Base-by-base conservation (phyloP, 2,329 filamentous ascomycete genomes). In the Pseudofabraea citricarpa region DNA sequence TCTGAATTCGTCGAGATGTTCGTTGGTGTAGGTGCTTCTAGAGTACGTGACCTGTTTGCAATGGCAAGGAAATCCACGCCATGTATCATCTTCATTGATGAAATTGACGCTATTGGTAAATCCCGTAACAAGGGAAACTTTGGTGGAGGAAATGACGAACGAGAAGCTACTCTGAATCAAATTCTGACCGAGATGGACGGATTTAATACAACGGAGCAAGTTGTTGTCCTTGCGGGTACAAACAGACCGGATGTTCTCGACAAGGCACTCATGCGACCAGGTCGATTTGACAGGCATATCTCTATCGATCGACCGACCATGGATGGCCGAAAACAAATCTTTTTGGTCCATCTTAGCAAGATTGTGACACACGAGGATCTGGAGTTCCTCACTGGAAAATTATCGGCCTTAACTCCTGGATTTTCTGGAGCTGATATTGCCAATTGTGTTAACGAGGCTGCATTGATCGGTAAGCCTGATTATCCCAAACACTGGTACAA, bases 1-100 rank as follows among this genome's bases (percentile, higher is more conserved):
- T 98, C 93, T 38, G 93, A 98, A 64, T 98, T 98, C 62, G 91
- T 98, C 23, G 93, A 98, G 70, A 98, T 98, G 91, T 98, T 98
- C 63, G 93, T 98, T 40, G 93, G 93, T 79, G 93, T 98, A 47
- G 93, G 93, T 66, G 88, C 93, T 16, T 97, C 91, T 22, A 81
- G 93, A 67, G 93, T 98, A 40, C 83, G 93, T 57, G 93, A 98
- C 65, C 72, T 98, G 41, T 98, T 98, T 60, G 83, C 89, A 45
- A 95, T 88, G 56, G 93, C 93, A 15, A 82, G 93, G 46, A 97
- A 97, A 74, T 95, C 88, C 67, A 87, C 93, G 0, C 93, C 93
- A 3, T 98, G 93, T 69, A 98, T 98, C 67, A 94, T 98, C 66
- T 98, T 98, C 73, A 97, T 98, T 54, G 93, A 98, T 62, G 93